Evolutionary conservation across 2,329 filamentous ascomycete genomes (phyloP), one percentile per base, ranked within the genome.

Genomic region (Aspergillus glaucus): DNA sequence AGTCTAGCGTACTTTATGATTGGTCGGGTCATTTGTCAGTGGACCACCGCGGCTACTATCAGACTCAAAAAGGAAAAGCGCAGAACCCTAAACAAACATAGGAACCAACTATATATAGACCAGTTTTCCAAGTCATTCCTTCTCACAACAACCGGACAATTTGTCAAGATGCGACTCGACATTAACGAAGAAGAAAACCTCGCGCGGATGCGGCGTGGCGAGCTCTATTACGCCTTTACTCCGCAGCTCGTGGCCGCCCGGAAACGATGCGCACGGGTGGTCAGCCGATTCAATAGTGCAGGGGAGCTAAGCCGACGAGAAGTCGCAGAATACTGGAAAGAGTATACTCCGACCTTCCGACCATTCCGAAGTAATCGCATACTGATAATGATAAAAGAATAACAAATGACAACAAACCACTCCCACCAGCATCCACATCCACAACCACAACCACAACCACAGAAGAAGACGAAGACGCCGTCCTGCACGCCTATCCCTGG

Each of bases 191-290:
- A 51, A 24, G 54, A 52, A n/a, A 56, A 56, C 19, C 36, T 52
- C 8, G 52, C 48, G 19, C 52, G 50, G 12, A 87, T 86, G 81
- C 61, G 68, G 46, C 70, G 72, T 15, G 84, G 84, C 46, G 80
- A 88, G 61, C 75, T 89, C 10, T 88, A 88, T 66, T 79, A 84
- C 57, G 79, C 84, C 41, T 88, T 88, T 60, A 78, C 79, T 1
- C 82, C 85, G 0, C 76, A 83, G 32, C 70, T 90, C 5, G 65
- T 78, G 3, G 79, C 75, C 0, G 81, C 77, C 28, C 79, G 86
- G 14, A 71, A 71, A 15, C 73, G 81, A 8, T 86, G 83, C 63
- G 73, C 72, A n/a, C 63, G 71, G 8, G 83, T 85, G 0, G 79
- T 77, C 53, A 61, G 74, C 6, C 71, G 70, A 22, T 86, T 80